Percentiles rank a stretch among this genome's conserved stretches.
Evolutionary conservation across 2,329 filamentous ascomycete genomes (phyloP).

Genomic region (Sporothrix globosa): DNA sequence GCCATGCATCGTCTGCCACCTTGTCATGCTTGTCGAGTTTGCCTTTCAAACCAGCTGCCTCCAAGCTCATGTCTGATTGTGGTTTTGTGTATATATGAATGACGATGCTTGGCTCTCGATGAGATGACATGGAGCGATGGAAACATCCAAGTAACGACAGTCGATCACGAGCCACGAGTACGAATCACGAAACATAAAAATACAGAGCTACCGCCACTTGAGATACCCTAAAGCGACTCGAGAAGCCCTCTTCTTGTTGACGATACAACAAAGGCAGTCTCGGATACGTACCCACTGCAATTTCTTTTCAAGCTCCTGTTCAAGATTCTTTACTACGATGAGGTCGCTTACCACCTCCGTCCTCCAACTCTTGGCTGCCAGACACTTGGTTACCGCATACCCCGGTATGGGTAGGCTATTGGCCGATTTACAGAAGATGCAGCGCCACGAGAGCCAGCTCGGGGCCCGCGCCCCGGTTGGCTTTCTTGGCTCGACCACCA

Average conservation of each 20-base stretch:
- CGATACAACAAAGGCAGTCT: background rate
- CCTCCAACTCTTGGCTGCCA: background rate
- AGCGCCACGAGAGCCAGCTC: constrained; percentile 11
- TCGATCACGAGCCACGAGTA: background rate
- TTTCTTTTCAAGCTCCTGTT: background rate
- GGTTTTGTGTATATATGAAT: constrained; percentile 4
- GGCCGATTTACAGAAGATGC: constrained; percentile 26
- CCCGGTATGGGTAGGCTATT: constrained; percentile 40
- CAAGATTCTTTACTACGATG: constrained; percentile 3
- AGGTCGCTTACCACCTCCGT: background rate
- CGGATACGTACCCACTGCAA: background rate
- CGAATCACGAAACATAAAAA: background rate
- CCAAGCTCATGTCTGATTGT: background rate
- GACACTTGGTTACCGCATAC: constrained; percentile 9
- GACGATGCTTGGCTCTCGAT: constrained; percentile 5
- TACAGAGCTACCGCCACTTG: background rate
- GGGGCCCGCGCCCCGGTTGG: constrained; percentile 37
- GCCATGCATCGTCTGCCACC: constrained; percentile 11
- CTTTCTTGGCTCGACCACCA: constrained; percentile 47
- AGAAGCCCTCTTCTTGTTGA: background rate
- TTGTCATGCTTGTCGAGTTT: background rate
- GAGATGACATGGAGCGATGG: background rate
- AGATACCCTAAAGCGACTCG: background rate
- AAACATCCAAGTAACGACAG: background rate
- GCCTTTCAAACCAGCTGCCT: too few species aligned